phyloP scores from a whole-genome alignment of 75 land plant genomes.

The Adiantum capillusveneris region DNA sequence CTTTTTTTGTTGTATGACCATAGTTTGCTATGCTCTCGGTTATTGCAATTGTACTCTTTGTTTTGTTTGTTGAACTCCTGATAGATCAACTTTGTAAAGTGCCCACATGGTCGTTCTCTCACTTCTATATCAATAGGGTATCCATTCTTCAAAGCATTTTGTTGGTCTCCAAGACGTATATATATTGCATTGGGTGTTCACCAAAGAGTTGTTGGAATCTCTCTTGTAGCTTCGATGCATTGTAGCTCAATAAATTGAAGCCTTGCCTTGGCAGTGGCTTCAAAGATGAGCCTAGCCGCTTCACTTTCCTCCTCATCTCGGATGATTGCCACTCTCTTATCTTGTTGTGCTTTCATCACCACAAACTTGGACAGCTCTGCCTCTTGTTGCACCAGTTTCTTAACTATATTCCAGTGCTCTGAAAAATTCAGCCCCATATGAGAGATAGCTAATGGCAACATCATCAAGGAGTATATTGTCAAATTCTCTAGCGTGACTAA shows the following conservation, averaged over 20 bases:
- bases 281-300: too few relatives aligned
- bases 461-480: constrained; percentile 80
- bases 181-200: constrained; percentile 61
- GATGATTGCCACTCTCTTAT: constrained; percentile 76
- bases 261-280: constrained; percentile 73
- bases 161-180: constrained; percentile 52
- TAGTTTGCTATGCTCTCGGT: too few relatives aligned
- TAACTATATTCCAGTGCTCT: constrained; percentile 89
- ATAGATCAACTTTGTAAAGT: too few relatives aligned
- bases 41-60: too few relatives aligned
- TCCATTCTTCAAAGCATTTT: constrained; percentile 42
- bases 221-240: too few relatives aligned
- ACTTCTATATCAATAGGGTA: background rate
- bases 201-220: constrained; percentile 55
- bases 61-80: too few relatives aligned
- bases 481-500: constrained; percentile 66
- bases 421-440: constrained; percentile 84
- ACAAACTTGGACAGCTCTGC: constrained; percentile 89
- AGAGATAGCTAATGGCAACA: constrained; percentile 84
- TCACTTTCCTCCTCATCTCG: constrained; percentile 90
- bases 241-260: constrained; percentile 64
- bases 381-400: constrained; percentile 98
- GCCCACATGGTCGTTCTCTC: too few relatives aligned
- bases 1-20: too few relatives aligned
- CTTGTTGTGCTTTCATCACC: constrained; percentile 84